These are phyloP conservation scores for Zygnema circumcarinatum DNA, from an alignment of 139 green algal genomes.

Conservation along the genomic window DNA sequence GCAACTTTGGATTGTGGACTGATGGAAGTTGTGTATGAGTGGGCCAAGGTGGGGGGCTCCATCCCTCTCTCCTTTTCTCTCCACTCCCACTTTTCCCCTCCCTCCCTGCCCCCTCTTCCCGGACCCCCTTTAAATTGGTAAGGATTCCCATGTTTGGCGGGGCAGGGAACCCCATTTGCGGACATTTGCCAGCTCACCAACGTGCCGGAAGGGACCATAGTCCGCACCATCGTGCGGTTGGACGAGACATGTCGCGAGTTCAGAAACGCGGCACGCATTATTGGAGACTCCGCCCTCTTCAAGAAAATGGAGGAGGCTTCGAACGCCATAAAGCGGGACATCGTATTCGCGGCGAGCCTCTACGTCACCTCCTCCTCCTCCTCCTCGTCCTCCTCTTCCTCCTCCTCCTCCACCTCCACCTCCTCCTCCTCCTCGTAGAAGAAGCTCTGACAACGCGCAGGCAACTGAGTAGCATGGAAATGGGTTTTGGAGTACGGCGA, in stretches of 20 bases:
- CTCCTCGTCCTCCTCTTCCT: background rate
- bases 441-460: too few relatives aligned
- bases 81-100: too few relatives aligned
- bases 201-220: conserved; percentile 93
- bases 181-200: conserved; percentile 91
- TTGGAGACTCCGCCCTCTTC: conserved; percentile 91
- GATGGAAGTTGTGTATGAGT: conserved; percentile 92
- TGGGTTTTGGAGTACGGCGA: too few relatives aligned
- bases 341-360: conserved; percentile 92
- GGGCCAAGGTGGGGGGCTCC: conserved; percentile 80
- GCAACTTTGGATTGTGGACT: conserved; percentile 75
- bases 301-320: conserved; percentile 88
- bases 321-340: conserved; percentile 90
- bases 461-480: too few relatives aligned
- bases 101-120: too few relatives aligned
- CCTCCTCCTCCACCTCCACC: too few relatives aligned
- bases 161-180: conserved; percentile 81
- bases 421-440: too few relatives aligned
- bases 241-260: conserved; percentile 82
- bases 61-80: too few relatives aligned
- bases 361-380: conserved; percentile 75
- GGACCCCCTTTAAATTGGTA: too few relatives aligned
- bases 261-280: conserved; percentile 87
- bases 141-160: background rate
- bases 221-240: conserved; percentile 87